Percentiles rank a stretch among this genome's conserved stretches.
These are phyloP conservation scores for Scedosporium aurantiacum DNA, from an alignment of 2,329 filamentous ascomycete species.

Conservation along the genomic window DNA sequence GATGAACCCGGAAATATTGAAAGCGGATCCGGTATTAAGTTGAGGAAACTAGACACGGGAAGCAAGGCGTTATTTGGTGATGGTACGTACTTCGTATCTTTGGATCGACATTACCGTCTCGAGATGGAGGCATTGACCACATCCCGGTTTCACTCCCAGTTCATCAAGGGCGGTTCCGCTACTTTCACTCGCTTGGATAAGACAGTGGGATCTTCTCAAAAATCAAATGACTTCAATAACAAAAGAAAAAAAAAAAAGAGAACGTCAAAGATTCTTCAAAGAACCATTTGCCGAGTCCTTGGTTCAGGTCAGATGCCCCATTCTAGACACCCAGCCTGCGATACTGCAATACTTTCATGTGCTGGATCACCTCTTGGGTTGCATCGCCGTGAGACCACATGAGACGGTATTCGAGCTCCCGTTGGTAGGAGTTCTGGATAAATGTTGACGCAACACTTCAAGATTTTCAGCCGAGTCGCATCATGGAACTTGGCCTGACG, in stretches of 20 bases:
- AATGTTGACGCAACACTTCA: background rate
- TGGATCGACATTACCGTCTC: slow-evolving; percentile 1
- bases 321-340: background rate
- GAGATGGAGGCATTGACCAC: background rate
- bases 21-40: background rate
- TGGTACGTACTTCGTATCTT: background rate
- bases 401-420: background rate
- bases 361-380: background rate
- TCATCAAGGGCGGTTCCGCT: background rate
- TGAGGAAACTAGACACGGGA: background rate
- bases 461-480: background rate
- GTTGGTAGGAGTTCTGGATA: background rate
- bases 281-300: background rate
- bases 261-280: background rate
- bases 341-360: background rate
- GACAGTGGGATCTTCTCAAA: background rate
- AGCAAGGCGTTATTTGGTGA: background rate
- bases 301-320: background rate
- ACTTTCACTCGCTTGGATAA: background rate
- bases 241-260: background rate
- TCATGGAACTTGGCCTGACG: background rate
- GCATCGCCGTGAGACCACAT: background rate
- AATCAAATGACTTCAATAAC: background rate
- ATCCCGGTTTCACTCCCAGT: background rate
- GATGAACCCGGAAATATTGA: background rate